phyloP scores from a whole-genome alignment of 2,329 filamentous ascomycete species.

The Hyphodiscus sp. region DNA sequence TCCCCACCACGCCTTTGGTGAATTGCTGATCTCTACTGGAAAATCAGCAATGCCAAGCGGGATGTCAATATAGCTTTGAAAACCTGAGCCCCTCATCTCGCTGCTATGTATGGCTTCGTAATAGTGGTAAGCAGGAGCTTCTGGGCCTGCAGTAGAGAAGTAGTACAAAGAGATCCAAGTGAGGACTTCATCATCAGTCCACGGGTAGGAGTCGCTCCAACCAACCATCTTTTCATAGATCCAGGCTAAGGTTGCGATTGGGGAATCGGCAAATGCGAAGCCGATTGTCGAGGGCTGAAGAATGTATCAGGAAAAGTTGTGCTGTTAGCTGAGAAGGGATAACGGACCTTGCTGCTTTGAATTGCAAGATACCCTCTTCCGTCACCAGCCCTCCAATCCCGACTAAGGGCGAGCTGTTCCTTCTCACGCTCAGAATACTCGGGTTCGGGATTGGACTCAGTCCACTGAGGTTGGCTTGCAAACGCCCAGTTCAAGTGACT shows the following conservation, averaged over 20 bases:
- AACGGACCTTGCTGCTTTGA: constrained; percentile 31
- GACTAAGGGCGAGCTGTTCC: constrained; percentile 1
- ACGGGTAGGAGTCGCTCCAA: constrained; percentile 66
- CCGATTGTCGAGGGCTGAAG: constrained; percentile 62
- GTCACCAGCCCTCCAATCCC: constrained; percentile 1
- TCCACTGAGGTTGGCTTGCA: constrained; percentile 3
- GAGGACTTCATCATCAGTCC: constrained; percentile 69
- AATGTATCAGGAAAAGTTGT: not conserved
- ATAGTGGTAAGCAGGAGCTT: constrained; percentile 62
- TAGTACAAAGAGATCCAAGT: constrained; percentile 69
- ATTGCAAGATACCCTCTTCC: constrained; percentile 6
- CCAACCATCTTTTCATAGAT: constrained; percentile 73
- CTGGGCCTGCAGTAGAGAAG: constrained; percentile 62
- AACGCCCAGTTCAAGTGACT: constrained; percentile 29
- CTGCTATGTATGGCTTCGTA: constrained; percentile 51
- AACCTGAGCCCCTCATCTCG: not conserved
- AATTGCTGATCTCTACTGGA: not conserved
- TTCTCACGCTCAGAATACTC: constrained; percentile 1
- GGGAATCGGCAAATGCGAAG: constrained; percentile 61
- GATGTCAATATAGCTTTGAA: not conserved
- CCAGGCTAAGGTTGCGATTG: constrained; percentile 66
- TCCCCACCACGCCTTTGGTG: not conserved
- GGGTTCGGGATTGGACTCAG: constrained; percentile 2
- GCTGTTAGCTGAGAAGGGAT: not conserved
- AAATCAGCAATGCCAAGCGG: not conserved